Base-by-base conservation (phyloP, 1,284 basidiomycete genomes). In the Trichosporon sp. region DNA sequence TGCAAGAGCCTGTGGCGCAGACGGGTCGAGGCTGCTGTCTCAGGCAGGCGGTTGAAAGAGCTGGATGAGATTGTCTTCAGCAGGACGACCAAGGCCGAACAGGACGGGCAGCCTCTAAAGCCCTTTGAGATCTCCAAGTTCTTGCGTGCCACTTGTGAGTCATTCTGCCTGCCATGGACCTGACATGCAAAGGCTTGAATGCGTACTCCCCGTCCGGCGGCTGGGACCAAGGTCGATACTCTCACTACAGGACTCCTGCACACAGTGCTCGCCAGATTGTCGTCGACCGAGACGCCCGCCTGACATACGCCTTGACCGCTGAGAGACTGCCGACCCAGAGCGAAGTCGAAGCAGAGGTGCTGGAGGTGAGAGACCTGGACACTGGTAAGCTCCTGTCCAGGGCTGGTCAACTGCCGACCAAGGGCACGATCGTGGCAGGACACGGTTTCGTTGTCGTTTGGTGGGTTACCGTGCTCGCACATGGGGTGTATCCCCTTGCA, bases 1-100 rank as follows among this genome's bases (percentile, higher is more conserved):
- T 37, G 59, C 59, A 19, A 37, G n/a, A n/a, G 32, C 16, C 16
- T 63, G 59, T 63, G 59, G 59, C 31, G 59, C 16, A 63, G 8
- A 14, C 59, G 59, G 12, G 5, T 63, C 5, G 59, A 32, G 6
- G 59, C 14, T 14, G 59, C 16, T 16, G 59, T 63, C 4, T 63
- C 59, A 16, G 16, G 14, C 31, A 63, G n/a, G 31, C 59, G 32
- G 59, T 37, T 63, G 59, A 16, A 5, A 14, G 31, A 35, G 59
- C 21, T 63, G 31, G 32, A 63, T 16, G 35, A 37, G 14, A 63
- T 12, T 5, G 16, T 63, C n/a, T 16, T 7, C 5, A 7, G 2
- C 59, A 19, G 14, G 31, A n/a, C 21, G 6, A 7, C 14, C 16
- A 63, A 35, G 2, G 59, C 32, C 1, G 59, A 63, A 10, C 59